These are phyloP conservation scores for Tolypocladium guangdongense DNA, from an alignment of 2,329 filamentous ascomycete species.

Conservation along the genomic window DNA sequence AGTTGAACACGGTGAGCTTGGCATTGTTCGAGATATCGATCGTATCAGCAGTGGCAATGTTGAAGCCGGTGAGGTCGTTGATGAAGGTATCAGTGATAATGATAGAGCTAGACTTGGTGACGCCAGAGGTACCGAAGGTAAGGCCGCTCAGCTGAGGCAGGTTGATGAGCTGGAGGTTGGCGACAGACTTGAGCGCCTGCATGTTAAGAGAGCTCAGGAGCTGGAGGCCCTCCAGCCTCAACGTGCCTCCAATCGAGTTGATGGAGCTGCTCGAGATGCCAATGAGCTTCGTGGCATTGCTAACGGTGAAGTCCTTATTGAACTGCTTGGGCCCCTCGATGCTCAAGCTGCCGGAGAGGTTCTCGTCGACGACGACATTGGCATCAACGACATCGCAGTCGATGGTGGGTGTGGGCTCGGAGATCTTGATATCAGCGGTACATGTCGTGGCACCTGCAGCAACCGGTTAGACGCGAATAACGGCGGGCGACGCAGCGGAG, in stretches of 20 bases:
- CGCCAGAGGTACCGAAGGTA: constrained; percentile 38
- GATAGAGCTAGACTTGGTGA: constrained; percentile 59
- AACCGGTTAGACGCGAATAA: not conserved
- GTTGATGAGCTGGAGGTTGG: constrained; percentile 59
- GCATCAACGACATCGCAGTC: constrained; percentile 61
- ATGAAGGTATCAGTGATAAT: constrained; percentile 81
- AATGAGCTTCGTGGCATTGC: constrained; percentile 49
- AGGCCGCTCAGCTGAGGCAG: constrained; percentile 48
- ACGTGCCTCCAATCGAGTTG: constrained; percentile 53
- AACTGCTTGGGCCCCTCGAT: constrained; percentile 50
- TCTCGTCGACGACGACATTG: constrained; percentile 51
- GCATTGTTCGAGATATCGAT: constrained; percentile 88
- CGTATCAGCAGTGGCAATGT: constrained; percentile 58
- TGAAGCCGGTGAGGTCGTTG: constrained; percentile 66
- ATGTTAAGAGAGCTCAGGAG: constrained; percentile 59
- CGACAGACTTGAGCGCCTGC: constrained; percentile 51
- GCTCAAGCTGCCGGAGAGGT: constrained; percentile 44
- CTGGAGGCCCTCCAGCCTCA: constrained; percentile 59
- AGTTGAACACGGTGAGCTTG: constrained; percentile 63
- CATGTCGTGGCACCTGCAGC: constrained; percentile 21
- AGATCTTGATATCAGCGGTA: constrained; percentile 49
- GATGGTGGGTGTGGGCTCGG: constrained; percentile 49
- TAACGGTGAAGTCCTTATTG: constrained; percentile 47
- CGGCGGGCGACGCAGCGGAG: not conserved
- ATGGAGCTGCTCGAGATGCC: constrained; percentile 52